Evolutionary conservation across 805 yeast genomes (phyloP).

Genomic region (Metschnikowia bowlesiae): DNA sequence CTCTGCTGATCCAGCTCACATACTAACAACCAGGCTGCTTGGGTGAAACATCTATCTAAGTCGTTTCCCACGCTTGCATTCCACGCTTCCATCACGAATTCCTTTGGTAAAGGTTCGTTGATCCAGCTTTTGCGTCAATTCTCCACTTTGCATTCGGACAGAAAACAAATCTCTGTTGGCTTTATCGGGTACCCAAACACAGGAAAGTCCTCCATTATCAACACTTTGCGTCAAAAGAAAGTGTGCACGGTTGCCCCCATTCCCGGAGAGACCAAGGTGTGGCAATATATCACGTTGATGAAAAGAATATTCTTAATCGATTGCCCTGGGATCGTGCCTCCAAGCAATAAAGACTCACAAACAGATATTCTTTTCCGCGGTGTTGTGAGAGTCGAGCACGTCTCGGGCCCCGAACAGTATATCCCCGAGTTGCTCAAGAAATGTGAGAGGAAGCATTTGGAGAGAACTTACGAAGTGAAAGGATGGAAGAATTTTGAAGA

Average conservation of each 20-base stretch:
- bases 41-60: conserved; percentile 94
- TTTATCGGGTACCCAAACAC: conserved; percentile 97
- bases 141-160: conserved; percentile 82
- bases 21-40: conserved; percentile 73
- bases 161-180: conserved; percentile 95
- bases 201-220: conserved; percentile 95
- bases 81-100: conserved; percentile 95
- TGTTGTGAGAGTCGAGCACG: conserved; percentile 98
- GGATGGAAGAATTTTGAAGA: conserved; percentile 68
- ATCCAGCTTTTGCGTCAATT: conserved; percentile 92
- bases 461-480: conserved; percentile 88
- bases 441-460: conserved; percentile 85
- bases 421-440: conserved; percentile 81
- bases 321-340: conserved; percentile 99
- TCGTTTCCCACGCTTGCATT: conserved; percentile 93
- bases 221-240: conserved; percentile 89
- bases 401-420: conserved; percentile 90
- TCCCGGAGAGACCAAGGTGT: conserved; percentile 98
- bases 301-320: conserved; percentile 92
- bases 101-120: conserved; percentile 95
- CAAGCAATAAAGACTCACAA: conserved; percentile 82
- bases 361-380: conserved; percentile 93
- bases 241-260: conserved; percentile 97
- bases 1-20: conserved; percentile 1
- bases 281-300: conserved; percentile 98